Evolutionary conservation across 352 stramenopile genomes (phyloP).

Genomic region (Pythium folliculosum): DNA sequence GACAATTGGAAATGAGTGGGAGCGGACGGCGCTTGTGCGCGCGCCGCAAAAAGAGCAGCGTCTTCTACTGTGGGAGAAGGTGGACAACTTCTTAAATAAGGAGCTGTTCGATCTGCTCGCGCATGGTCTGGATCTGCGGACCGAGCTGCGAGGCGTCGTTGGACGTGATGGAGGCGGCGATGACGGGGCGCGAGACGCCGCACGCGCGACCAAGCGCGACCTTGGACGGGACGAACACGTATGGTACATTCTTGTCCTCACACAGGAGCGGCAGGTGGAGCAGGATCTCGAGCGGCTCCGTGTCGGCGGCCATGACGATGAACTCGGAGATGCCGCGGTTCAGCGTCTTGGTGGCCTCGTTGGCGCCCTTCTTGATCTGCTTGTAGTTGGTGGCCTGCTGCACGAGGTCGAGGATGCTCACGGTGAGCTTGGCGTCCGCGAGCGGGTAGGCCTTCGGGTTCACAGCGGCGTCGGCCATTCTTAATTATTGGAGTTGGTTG

Average conservation of each 20-base stretch:
- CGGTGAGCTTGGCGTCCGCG: conserved; percentile 97
- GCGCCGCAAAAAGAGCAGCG: neutral
- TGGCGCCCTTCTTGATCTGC: conserved; percentile 99
- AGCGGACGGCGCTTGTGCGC: neutral
- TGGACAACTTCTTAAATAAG: conserved; percentile 93
- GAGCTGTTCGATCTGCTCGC: conserved; percentile 99
- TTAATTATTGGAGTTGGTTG: conserved; percentile 12
- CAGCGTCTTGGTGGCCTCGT: conserved; percentile 99
- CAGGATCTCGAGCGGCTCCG: conserved; percentile 99
- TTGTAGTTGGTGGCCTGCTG: conserved; percentile 99
- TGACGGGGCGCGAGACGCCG: conserved; percentile 98
- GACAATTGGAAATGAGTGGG: neutral
- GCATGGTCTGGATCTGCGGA: conserved; percentile 98
- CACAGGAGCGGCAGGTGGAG: conserved; percentile 98
- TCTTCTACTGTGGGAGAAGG: neutral
- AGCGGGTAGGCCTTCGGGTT: conserved; percentile 98
- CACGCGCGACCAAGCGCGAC: conserved; percentile 98
- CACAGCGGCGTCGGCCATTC: conserved; percentile 74
- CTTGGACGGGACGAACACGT: conserved; percentile 96
- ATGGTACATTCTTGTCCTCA: conserved; percentile 97
- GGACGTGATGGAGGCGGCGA: conserved; percentile 98
- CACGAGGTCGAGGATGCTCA: conserved; percentile 98
- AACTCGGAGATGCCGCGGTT: conserved; percentile 99
- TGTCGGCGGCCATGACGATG: conserved; percentile 99
- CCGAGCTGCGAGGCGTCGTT: conserved; percentile 99